Evolutionary conservation across 768 basidiomycete species (phyloP), one percentile per base, ranked within the genome.

Genomic region (Hortiboletus campestris): DNA sequence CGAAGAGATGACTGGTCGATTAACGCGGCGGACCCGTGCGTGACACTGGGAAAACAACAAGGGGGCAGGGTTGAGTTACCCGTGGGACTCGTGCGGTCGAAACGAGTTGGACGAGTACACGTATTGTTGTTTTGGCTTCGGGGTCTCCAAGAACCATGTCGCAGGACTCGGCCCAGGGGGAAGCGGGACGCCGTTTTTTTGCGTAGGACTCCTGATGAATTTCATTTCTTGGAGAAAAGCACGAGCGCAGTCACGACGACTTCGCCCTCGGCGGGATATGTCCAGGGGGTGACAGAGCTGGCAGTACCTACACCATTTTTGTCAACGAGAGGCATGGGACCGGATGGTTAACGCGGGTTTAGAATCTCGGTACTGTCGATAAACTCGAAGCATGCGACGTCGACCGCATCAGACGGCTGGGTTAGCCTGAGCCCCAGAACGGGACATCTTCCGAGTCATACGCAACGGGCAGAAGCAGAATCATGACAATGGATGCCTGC

Each of bases 1-100:
- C 79, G 73, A 2, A 85, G 65, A 75, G 48, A 84, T 76, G 4
- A 85, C 55, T 76, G 63, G 56, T 81, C 73, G 3, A 79, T 78
- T 76, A 81, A 79, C 55, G 79, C 73, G 38, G 83, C 76, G 45
- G 82, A 79, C 2, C n/a, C 19, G 20, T 34, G 46, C 5, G 35
- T 44, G 14, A 56, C 31, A 4, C 62, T 67, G 22, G 11, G 16
- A 13, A 20, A 7, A 16, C 9, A 25, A 41, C 28, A 2, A 25
- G n/a, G 19, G 11, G 43, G n/a, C 8, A 10, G 19, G n/a, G 14
- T 28, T 28, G 17, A 22, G 32, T 38, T 19, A 7, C 41, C 8
- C 41, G 9, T 6, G 22, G 41, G 41, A 13, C 39, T 40, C 39
- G 19, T 6, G 12, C 39, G 19, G 20, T 34, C 4, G 9, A 11